These are phyloP conservation scores for Parastagonospora nodorum DNA, from an alignment of 2,329 filamentous ascomycete genomes.

Conservation along the genomic window DNA sequence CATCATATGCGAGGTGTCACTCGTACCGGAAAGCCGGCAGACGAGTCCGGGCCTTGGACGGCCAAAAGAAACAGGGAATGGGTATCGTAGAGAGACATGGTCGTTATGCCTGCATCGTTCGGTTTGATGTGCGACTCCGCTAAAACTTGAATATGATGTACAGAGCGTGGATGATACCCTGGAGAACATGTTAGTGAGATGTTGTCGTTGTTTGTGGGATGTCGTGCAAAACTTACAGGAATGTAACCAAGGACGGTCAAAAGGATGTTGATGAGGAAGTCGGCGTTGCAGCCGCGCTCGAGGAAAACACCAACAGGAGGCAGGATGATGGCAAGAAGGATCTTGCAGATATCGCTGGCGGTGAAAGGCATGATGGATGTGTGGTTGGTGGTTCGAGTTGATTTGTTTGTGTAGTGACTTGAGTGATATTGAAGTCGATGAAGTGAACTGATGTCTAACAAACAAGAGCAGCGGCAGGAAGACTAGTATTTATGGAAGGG, in stretches of 20 bases:
- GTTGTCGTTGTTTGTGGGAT: neutral
- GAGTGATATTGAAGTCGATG: conserved; percentile 2
- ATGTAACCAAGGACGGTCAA: conserved; percentile 67
- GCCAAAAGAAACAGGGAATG: conserved; percentile 21
- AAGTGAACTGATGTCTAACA: conserved; percentile 10
- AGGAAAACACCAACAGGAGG: conserved; percentile 93
- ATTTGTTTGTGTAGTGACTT: conserved; percentile 1
- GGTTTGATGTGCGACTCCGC: conserved; percentile 21
- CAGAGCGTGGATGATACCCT: conserved; percentile 85
- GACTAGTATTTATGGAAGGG: conserved; percentile 32
- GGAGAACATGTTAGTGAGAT: conserved; percentile 12
- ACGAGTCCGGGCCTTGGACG: neutral
- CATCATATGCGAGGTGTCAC: conserved; percentile 1
- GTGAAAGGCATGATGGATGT: conserved; percentile 63
- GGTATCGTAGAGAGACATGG: conserved; percentile 40
- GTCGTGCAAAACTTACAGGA: conserved; percentile 54
- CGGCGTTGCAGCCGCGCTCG: conserved; percentile 84
- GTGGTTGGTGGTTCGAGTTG: conserved; percentile 2
- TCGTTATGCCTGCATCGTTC: conserved; percentile 17
- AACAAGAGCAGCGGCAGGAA: conserved; percentile 8
- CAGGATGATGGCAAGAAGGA: conserved; percentile 86
- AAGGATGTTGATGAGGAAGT: conserved; percentile 91
- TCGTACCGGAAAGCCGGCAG: conserved; percentile 1
- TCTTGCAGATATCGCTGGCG: conserved; percentile 75
- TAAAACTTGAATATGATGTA: conserved; percentile 95